These are phyloP conservation scores for Agaricus blazei DNA, from an alignment of 768 basidiomycete species.

Conservation along the genomic window DNA sequence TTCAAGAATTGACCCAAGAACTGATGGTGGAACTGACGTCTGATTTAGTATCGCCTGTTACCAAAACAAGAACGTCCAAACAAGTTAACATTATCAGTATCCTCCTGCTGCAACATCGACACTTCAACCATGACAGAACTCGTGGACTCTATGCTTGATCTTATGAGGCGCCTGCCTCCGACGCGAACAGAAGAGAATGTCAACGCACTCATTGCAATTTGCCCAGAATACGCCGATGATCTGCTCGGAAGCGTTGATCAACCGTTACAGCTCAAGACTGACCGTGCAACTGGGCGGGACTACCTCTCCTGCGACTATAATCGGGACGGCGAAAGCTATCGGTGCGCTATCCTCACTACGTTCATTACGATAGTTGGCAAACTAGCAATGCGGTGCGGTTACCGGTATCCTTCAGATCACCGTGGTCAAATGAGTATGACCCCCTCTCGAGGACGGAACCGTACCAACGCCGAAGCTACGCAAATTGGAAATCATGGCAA, in stretches of 20 bases:
- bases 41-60: neutral
- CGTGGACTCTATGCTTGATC: slow-evolving; percentile 90
- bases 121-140: slow-evolving; percentile 57
- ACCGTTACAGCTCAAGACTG: slow-evolving; percentile 77
- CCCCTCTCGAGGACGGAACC: slow-evolving; percentile 89
- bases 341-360: slow-evolving; percentile 42
- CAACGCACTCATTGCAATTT: slow-evolving; percentile 70
- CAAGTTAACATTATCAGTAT: neutral
- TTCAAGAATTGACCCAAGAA: no score
- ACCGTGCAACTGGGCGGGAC: slow-evolving; percentile 77
- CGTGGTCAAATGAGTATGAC: slow-evolving; percentile 97
- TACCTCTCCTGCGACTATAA: slow-evolving; percentile 95
- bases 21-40: no score
- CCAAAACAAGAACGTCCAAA: slow-evolving; percentile 4
- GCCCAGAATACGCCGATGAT: slow-evolving; percentile 94
- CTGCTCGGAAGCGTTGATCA: slow-evolving; percentile 93
- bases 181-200: slow-evolving; percentile 86
- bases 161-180: slow-evolving; percentile 94
- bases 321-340: slow-evolving; percentile 84
- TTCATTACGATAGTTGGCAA: slow-evolving; percentile 7
- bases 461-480: slow-evolving; percentile 79
- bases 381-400: neutral
- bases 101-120: neutral
- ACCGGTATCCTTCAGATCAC: slow-evolving; percentile 58
- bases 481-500: slow-evolving; percentile 88